Evolutionary conservation across 306 rosid genomes (phyloP), one percentile per base, ranked within the genome.

Genomic region (Elaeagnus macrophylla): DNA sequence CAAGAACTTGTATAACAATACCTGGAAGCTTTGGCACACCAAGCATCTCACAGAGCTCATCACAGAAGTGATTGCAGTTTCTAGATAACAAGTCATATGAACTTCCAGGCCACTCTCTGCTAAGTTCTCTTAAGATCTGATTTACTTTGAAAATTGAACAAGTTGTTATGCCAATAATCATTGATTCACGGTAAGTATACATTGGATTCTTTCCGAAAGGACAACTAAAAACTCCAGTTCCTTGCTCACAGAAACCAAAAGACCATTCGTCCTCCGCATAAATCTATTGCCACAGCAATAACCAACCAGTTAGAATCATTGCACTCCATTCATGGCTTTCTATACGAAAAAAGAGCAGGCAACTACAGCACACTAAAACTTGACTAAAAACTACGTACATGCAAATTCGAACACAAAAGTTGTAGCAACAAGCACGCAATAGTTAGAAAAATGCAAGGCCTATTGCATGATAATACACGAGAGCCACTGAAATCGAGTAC

Each of bases 61-160:
- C 96, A 67, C 99, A 93, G 51, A 93, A 93, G 81, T 88, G 99
- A 66, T 93, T 93, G 82, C 99, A 93, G 74, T 93, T 93, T 62
- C 79, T 93, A 39, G 99, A n/a, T 74, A 93, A 70, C 45, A 88
- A 77, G 72, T 93, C 99, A 70, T 88, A 93, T 6, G 80, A 76
- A 79, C 47, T 65, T 61, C 99, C 96, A 60, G 89, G 90, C 99
- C 99, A 93, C 70, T 88, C 95, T 83, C 95, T 77, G 67, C 99
- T 82, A 60, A 93, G 96, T 66, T 87, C 99, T 72, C 99, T 84
- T 56, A 93, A 72, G 70, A 88, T 84, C 75, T 88, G 96, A 69
- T 93, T 93, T 44, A 88, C 88, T 75, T 82, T 72, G 71, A 70
- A 82, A 68, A 60, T 79, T 16, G 99, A 67, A 72, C 48, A 81